Base-by-base conservation (phyloP, 148 eudicot genomes). In the Simmondsia chinensis region DNA sequence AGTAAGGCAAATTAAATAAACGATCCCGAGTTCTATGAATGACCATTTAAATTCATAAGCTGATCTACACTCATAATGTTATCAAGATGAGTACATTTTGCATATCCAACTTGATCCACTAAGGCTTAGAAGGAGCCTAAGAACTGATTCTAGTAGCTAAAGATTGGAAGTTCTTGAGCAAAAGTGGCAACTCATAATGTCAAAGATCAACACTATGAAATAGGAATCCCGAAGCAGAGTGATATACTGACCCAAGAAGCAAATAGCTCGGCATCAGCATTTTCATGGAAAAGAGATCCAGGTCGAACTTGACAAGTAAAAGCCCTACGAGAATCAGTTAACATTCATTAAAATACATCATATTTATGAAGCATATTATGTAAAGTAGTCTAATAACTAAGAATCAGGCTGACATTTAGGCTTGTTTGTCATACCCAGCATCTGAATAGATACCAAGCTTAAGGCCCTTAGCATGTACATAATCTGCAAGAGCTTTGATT, bases 371-470 rank as follows among this genome's bases (percentile, higher is more conserved):
- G 17, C 6, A 43, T 18, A 33, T 12, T 19, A 36, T 4, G 7
- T 24, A 17, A 50, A 18, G 13, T 20, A 5, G 12, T 20, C 35
- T 9, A 23, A n/a, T n/a, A n/a, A n/a, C n/a, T n/a, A n/a, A 25
- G 34, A 9, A n/a, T 20, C 14, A 52, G n/a, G 32, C 40, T 19
- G 38, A 53, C 23, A 4, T 28, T 27, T 19, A 40, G 16, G 22
- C 9, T n/a, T 41, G 39, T 21, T 52, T 38, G 17, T 20, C 85
- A 32, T 91, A 91, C 97, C 97, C 97, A 63, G 97, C 97, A 79
- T 85, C 95, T 45, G 97, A 91, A 59, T 91, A 91, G 50, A 91
- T 82, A 44, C 97, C 97, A 49, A 91, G 83, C 69, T 91, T 91
- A 52, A 91, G 94, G 30, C 79, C 94, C 71, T 91, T 85, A 11